Evolutionary conservation across 768 basidiomycete genomes (phyloP).

Genomic region (Mycena galericulata): DNA sequence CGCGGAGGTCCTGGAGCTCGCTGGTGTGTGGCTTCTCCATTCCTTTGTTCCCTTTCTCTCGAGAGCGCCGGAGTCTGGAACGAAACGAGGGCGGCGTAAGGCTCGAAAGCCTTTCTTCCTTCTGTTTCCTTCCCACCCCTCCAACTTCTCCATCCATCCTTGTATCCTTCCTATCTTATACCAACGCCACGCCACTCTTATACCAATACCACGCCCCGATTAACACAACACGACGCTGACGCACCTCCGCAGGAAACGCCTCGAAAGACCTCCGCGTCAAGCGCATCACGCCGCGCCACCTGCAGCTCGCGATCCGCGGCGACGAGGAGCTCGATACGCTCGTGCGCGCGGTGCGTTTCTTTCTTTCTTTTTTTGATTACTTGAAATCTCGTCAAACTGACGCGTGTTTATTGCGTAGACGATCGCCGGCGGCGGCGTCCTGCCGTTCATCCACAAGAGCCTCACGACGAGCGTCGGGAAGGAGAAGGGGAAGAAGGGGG

Average conservation of each 20-base stretch:
- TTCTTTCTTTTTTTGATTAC: too few relatives aligned
- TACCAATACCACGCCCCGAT: too few relatives aligned
- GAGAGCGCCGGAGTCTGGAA: too few relatives aligned
- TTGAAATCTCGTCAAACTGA: too few relatives aligned
- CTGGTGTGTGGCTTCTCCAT: slow-evolving; percentile 67
- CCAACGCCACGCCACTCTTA: too few relatives aligned
- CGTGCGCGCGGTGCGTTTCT: slow-evolving; percentile 89
- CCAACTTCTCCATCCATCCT: too few relatives aligned
- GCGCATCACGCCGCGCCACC: slow-evolving; percentile 95
- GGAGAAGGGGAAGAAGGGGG: slow-evolving; percentile 65
- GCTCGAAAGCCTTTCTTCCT: too few relatives aligned
- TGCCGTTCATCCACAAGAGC: slow-evolving; percentile 91
- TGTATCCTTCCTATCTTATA: too few relatives aligned
- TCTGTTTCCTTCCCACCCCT: too few relatives aligned
- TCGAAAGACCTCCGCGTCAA: slow-evolving; percentile 98
- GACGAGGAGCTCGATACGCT: slow-evolving; percentile 98
- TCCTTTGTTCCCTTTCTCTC: background rate
- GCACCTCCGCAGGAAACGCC: slow-evolving; percentile 78
- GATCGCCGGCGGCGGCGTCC: slow-evolving; percentile 90
- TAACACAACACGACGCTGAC: too few relatives aligned
- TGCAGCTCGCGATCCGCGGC: slow-evolving; percentile 96
- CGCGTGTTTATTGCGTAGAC: too few relatives aligned
- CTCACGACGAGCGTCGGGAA: slow-evolving; percentile 68
- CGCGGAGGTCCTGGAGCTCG: slow-evolving; percentile 95
- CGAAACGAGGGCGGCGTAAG: too few relatives aligned